Base-by-base conservation (phyloP, 2,329 filamentous ascomycete genomes). In the Mollisia scopiformis region DNA sequence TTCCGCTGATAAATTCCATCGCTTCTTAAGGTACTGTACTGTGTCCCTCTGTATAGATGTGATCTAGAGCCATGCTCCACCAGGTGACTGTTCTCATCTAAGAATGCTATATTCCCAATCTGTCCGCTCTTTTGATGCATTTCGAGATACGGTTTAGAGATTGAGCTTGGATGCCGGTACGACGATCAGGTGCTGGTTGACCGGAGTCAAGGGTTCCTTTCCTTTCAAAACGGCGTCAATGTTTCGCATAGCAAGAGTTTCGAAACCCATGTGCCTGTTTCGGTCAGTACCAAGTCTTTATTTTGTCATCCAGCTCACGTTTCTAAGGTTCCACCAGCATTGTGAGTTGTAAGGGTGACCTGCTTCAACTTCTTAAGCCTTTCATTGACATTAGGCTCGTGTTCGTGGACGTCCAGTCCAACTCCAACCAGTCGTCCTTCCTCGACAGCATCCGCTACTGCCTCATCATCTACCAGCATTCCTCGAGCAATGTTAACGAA, bases 401-500 rank as follows among this genome's bases (percentile, higher is more conserved):
- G 68, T 7, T 81, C 80, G 69, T 89, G 84, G 14, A 91, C 88
- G 68, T 90, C 88, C 41, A 91, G 74, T 0, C 85, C 88, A 0
- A 83, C 84, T 1, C 81, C 76, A 1, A 75, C 73, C 0, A 91
- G 62, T 0, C 72, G 69, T 0, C 82, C 84, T 2, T 73, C 69
- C 57, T 87, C 82, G 14, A 91, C 73, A 3, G 87, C 87, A 23
- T 80, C 78, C 0, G 82, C 82, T 6, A 91, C 74, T 13, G 86
- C 87, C 3, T 84, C 81, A 66, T 90, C 87, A 63, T 90, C 86
- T 3, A 91, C 82, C 3, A 91, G 77, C 30, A 80, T 82, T 0
- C 88, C 88, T 10, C 88, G 77, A 6, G 88, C 87, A 30, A 90
- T 82, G 68, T 90, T 91, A 33, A 91, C 84, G 46, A 91, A 79